Evolutionary conservation across 495 filamentous ascomycete genomes (phyloP).

Genomic region (Daldinia concentrica): DNA sequence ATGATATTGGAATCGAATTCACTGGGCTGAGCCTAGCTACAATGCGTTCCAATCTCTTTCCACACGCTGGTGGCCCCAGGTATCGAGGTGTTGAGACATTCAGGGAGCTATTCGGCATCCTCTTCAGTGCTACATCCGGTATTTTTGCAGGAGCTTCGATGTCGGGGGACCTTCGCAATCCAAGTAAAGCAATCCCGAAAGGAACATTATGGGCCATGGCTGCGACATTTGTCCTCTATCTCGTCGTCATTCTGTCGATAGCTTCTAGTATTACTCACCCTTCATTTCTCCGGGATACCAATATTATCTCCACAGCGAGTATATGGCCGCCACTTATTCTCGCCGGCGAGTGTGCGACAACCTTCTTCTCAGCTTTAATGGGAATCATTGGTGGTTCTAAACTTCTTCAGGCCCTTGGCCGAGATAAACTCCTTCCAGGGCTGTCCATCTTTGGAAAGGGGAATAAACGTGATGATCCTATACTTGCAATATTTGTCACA

Average conservation of each 20-base stretch:
- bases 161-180: slow-evolving; percentile 86
- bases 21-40: slow-evolving; percentile 78
- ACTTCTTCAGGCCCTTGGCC: slow-evolving; percentile 82
- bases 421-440: slow-evolving; percentile 82
- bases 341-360: slow-evolving; percentile 81
- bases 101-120: slow-evolving; percentile 84
- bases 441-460: slow-evolving; percentile 79
- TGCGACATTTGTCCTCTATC: slow-evolving; percentile 79
- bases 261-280: slow-evolving; percentile 77
- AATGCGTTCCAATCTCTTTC: slow-evolving; percentile 74
- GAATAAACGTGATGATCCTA: slow-evolving; percentile 78
- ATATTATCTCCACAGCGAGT: slow-evolving; percentile 82
- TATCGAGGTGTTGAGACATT: slow-evolving; percentile 75
- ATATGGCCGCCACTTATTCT: slow-evolving; percentile 76
- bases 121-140: slow-evolving; percentile 82
- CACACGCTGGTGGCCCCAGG: slow-evolving; percentile 50
- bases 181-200: slow-evolving; percentile 83
- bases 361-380: slow-evolving; percentile 87
- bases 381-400: slow-evolving; percentile 90
- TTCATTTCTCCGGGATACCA: slow-evolving; percentile 78
- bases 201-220: slow-evolving; percentile 81
- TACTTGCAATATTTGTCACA: slow-evolving; percentile 79
- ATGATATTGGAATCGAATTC: slow-evolving; percentile 71
- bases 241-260: slow-evolving; percentile 81
- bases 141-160: slow-evolving; percentile 84